Percentiles rank a stretch among this genome's conserved stretches.
Evolutionary conservation across 495 filamentous ascomycete species (phyloP).

Genomic region (Penicillium psychrofluorescens): DNA sequence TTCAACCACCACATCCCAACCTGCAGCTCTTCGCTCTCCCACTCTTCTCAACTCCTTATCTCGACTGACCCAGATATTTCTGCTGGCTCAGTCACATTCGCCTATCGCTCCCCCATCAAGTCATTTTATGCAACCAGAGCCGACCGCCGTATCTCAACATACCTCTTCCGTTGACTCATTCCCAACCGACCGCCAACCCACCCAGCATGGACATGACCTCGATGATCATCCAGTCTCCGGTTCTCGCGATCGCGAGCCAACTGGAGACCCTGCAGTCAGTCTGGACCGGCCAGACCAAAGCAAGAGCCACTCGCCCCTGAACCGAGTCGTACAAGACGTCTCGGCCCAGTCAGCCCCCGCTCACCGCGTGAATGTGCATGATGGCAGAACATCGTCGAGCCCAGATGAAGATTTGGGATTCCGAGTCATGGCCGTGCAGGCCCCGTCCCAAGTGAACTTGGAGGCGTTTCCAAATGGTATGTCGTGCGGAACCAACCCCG

Average conservation of each 20-base stretch:
- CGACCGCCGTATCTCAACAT: slow-evolving; percentile 53
- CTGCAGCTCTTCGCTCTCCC: slow-evolving; percentile 1
- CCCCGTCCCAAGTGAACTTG: slow-evolving; percentile 45
- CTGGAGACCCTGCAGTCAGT: slow-evolving; percentile 22
- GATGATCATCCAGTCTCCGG: slow-evolving; percentile 33
- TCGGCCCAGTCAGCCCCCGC: slow-evolving; percentile 33
- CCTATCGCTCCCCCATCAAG: slow-evolving; percentile 29
- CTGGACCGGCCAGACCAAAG: slow-evolving; percentile 11
- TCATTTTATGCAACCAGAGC: slow-evolving; percentile 89
- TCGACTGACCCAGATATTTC: slow-evolving; percentile 36
- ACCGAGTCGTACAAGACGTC: slow-evolving; percentile 6
- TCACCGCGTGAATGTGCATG: slow-evolving; percentile 67
- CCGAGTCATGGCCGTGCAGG: slow-evolving; percentile 50
- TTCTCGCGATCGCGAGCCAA: slow-evolving; percentile 16
- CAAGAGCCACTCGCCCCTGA: slow-evolving; percentile 29
- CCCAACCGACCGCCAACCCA: slow-evolving; percentile 30
- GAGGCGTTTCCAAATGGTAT: slow-evolving; percentile 76
- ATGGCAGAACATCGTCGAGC: slow-evolving; percentile 44
- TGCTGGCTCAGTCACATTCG: slow-evolving; percentile 62
- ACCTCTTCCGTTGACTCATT: slow-evolving; percentile 36
- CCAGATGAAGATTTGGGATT: slow-evolving; percentile 45
- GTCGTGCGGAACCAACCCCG: slow-evolving; percentile 12
- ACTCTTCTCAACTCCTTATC: slow-evolving; percentile 3
- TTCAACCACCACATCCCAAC: slow-evolving; percentile 4
- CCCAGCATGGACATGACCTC: slow-evolving; percentile 73